These are phyloP conservation scores for Xylaria digitata DNA, from an alignment of 2,329 filamentous ascomycete species.

Conservation along the genomic window DNA sequence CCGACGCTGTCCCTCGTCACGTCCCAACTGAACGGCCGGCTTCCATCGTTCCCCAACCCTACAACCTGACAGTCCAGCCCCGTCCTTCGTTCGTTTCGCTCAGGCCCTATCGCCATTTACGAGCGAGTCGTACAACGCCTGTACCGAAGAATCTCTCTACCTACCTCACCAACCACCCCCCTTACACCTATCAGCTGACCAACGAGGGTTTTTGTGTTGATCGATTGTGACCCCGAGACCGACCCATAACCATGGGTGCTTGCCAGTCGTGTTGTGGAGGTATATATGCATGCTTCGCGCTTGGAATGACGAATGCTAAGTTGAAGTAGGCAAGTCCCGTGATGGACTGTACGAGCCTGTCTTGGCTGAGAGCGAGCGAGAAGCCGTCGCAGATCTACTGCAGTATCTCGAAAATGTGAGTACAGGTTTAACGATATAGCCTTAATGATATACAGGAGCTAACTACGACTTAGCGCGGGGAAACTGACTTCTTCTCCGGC, in stretches of 20 bases:
- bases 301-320: conserved; percentile 47
- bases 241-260: conserved; percentile 49
- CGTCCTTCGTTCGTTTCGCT: conserved; percentile 20
- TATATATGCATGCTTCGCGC: conserved; percentile 38
- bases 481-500: conserved; percentile 98
- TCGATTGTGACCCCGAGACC: conserved; percentile 23
- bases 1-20: conserved; percentile 16
- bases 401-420: conserved; percentile 96
- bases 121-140: conserved; percentile 19
- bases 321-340: conserved; percentile 73
- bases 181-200: neutral
- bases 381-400: conserved; percentile 94
- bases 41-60: conserved; percentile 20
- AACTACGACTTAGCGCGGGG: conserved; percentile 75
- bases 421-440: conserved; percentile 37
- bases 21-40: conserved; percentile 25
- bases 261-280: conserved; percentile 54
- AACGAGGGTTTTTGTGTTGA: conserved; percentile 1
- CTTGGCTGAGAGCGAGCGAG: conserved; percentile 93
- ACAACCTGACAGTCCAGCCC: conserved; percentile 1
- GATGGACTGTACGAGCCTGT: conserved; percentile 88
- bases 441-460: conserved; percentile 40
- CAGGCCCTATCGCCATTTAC: conserved; percentile 9
- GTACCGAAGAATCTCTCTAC: conserved; percentile 12
- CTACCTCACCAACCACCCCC: neutral